Conservation (phyloP, 345 rosid genomes). For the Arabis alpina region DNA sequence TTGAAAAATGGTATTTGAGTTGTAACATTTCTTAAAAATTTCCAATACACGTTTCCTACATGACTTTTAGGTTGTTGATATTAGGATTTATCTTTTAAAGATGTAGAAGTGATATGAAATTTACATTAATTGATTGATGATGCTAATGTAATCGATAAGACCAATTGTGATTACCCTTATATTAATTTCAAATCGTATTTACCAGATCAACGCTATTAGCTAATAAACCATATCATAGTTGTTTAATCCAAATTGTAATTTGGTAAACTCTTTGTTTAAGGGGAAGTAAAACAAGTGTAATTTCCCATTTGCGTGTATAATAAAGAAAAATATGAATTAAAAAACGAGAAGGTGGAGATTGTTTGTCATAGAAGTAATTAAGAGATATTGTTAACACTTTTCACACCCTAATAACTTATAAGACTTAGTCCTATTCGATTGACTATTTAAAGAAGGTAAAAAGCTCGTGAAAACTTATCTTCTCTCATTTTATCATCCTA, state of each 20-base stretch:
- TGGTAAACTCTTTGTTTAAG: conserved; percentile 17
- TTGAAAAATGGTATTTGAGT: too few relatives aligned
- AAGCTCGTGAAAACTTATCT: background rate
- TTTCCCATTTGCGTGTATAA: background rate
- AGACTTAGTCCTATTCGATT: conserved; percentile 12
- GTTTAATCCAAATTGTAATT: background rate
- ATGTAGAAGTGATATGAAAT: background rate
- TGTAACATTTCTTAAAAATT: too few relatives aligned
- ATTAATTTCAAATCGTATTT: background rate
- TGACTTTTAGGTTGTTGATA: too few relatives aligned
- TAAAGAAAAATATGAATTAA: too few relatives aligned
- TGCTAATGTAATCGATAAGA: background rate
- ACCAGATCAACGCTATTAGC: conserved; percentile 4
- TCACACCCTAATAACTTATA: background rate
- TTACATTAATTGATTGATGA: background rate
- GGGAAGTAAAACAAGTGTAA: background rate
- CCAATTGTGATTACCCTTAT: too few relatives aligned
- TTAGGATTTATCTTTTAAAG: too few relatives aligned
- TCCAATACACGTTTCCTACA: too few relatives aligned
- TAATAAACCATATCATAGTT: background rate
- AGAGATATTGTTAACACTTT: background rate
- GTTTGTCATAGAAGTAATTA: background rate
- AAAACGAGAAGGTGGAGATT: background rate
- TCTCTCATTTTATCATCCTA: conserved; percentile 1
- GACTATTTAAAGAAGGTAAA: background rate